A percentile compares a stretch with the other conserved stretches of the same genome.
Evolutionary conservation across 805 yeast genomes (phyloP).

Genomic region (Candida stauntonica): DNA sequence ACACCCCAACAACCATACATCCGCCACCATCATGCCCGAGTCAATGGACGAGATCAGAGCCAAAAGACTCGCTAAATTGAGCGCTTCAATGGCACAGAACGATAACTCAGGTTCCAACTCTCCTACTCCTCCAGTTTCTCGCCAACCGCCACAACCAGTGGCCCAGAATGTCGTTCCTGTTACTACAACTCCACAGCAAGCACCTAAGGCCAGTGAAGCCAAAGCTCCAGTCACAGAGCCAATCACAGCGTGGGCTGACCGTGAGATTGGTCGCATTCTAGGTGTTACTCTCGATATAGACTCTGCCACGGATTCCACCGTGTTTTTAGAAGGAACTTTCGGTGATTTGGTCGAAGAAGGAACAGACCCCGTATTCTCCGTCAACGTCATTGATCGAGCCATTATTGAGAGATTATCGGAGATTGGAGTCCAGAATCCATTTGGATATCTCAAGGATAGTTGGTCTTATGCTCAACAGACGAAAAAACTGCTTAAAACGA

Average conservation of each 20-base stretch:
- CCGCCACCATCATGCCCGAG: constrained; percentile 4
- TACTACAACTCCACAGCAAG: background rate
- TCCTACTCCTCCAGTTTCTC: no score
- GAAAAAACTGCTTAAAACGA: constrained; percentile 40
- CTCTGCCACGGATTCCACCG: constrained; percentile 4
- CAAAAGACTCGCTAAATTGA: constrained; percentile 27
- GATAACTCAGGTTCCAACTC: background rate
- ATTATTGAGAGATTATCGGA: constrained; percentile 56
- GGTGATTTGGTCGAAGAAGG: constrained; percentile 22
- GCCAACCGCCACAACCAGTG: no score
- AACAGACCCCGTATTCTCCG: constrained; percentile 18
- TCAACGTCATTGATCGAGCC: constrained; percentile 39
- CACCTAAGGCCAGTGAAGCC: background rate
- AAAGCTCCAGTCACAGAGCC: constrained; percentile 4
- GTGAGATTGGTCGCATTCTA: constrained; percentile 10
- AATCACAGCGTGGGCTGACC: constrained; percentile 8
- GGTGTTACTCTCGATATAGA: constrained; percentile 22
- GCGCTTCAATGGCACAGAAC: constrained; percentile 1
- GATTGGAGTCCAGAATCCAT: constrained; percentile 42
- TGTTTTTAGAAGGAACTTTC: constrained; percentile 23
- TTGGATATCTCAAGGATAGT: constrained; percentile 42
- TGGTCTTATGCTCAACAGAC: constrained; percentile 39
- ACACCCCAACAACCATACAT: background rate
- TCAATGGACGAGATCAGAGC: constrained; percentile 34
- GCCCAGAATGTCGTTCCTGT: no score